Evolutionary conservation across 1,139 yeast genomes (phyloP), one percentile per base, ranked within the genome.

Genomic region (Spathaspora sp.): DNA sequence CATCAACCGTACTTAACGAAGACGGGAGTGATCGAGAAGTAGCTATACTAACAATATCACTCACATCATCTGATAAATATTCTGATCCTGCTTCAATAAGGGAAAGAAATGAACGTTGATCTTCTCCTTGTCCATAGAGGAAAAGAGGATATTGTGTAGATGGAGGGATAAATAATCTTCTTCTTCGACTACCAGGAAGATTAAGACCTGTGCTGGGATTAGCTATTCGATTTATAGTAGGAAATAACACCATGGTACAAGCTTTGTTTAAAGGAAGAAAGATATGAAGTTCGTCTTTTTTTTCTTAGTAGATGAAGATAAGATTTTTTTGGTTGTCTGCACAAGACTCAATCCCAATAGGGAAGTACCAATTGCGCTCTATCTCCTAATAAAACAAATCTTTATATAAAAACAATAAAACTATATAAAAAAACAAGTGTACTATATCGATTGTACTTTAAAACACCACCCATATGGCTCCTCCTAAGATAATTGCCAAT

Each of bases 131-230:
- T 36, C 83, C 86, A 58, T 84, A 84, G 39, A 75, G 70, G 53
- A 85, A 85, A 45, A 85, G 64, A 1, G 90, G 90, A 44, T 80
- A 78, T 54, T 81, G 78, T 1, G 88, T 84, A 39, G 87, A 80
- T 0, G 90, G 89, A 1, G 89, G 89, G n/a, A 85, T 77, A 60
- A 81, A 85, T 20, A 75, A 56, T 42, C 76, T 61, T 48, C 79
- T 61, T 47, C 78, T 61, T 44, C 78, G 59, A 26, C 72, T 72
- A 20, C 70, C 70, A 6, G 74, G 68, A 18, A 68, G 49, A 6
- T 69, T 70, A 2, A 57, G 57, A 8, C 63, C 63, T n/a, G 68
- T 65, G 42, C 64, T 63, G 16, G 78, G 77, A 52, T 71, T 72
- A 40, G 78, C 76, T 41, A 74, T 61, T 51, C 65, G 64, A 53